phyloP scores from a whole-genome alignment of 148 eudicot species.

The Polygonum maritimum region DNA sequence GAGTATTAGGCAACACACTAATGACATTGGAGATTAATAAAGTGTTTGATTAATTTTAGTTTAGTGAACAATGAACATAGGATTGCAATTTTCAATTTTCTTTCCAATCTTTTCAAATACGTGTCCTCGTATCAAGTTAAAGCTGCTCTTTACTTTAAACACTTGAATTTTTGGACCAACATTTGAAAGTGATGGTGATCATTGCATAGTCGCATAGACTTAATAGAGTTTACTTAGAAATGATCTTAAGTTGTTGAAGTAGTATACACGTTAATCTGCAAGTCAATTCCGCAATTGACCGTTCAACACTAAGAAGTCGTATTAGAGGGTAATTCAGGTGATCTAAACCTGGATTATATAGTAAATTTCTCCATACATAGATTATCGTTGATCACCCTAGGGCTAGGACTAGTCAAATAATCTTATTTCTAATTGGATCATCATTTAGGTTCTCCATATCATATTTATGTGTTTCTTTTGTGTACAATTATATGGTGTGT shows the following conservation, averaged over 20 bases:
- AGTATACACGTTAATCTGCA: conserved; percentile 1
- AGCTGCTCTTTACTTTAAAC: not conserved
- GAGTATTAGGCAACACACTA: not conserved
- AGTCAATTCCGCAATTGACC: conserved; percentile 4
- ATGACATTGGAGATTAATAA: not conserved
- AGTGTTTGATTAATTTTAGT: not conserved
- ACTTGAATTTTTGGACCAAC: not conserved
- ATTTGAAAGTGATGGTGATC: conserved; percentile 2
- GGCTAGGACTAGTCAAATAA: too few relatives aligned
- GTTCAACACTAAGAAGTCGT: not conserved
- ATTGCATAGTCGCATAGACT: not conserved
- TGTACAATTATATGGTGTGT: too few relatives aligned
- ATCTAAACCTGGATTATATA: not conserved
- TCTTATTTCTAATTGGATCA: too few relatives aligned
- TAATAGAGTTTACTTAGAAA: not conserved
- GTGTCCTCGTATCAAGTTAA: not conserved
- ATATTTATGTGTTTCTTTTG: too few relatives aligned
- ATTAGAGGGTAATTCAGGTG: not conserved
- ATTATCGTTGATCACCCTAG: too few relatives aligned
- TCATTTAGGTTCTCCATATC: too few relatives aligned
- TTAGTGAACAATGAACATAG: not conserved
- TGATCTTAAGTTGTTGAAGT: conserved; percentile 6
- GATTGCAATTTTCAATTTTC: not conserved
- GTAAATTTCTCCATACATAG: not conserved
- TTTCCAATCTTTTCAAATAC: not conserved